phyloP scores from a whole-genome alignment of 306 rosid species.

The Rosa multiflora region DNA sequence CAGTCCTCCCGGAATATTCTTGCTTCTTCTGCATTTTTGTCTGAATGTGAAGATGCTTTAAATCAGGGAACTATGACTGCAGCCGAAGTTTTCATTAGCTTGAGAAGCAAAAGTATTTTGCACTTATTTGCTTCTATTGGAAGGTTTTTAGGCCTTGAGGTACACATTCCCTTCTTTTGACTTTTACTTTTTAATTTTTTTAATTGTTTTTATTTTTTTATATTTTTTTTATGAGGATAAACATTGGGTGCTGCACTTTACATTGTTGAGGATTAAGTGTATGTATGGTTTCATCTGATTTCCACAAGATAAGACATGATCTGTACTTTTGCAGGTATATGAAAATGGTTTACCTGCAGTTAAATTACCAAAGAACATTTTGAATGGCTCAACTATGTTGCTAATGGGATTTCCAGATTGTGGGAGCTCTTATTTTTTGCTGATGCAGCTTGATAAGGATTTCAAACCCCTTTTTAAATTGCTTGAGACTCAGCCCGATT shows the following conservation, averaged over 20 bases:
- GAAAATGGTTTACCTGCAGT: constrained; percentile 75
- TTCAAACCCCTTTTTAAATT: constrained; percentile 84
- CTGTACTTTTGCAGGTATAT: constrained; percentile 60
- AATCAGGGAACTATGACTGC: constrained; percentile 91
- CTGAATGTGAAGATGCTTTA: constrained; percentile 90
- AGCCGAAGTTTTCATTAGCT: constrained; percentile 75
- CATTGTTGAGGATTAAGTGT: neutral
- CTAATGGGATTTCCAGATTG: constrained; percentile 96
- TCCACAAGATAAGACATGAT: constrained; percentile 9
- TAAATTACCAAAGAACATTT: constrained; percentile 70
- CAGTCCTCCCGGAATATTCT: constrained; percentile 72
- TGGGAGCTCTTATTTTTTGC: constrained; percentile 79
- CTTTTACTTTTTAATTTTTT: neutral
- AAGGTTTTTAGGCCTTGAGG: constrained; percentile 92
- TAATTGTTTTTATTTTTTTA: constrained; percentile 1
- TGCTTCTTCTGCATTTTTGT: constrained; percentile 46
- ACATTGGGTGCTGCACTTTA: constrained; percentile 9
- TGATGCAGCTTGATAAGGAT: constrained; percentile 90
- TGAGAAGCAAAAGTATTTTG: constrained; percentile 91
- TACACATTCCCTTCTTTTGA: constrained; percentile 29
- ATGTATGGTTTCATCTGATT: constrained; percentile 14
- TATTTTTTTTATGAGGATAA: neutral
- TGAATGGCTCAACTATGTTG: constrained; percentile 67
- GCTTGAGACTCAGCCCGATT: constrained; percentile 73
- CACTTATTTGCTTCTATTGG: constrained; percentile 91